Conservation (phyloP, 2,329 filamentous ascomycete species). For the Fusarium verrucosum region DNA sequence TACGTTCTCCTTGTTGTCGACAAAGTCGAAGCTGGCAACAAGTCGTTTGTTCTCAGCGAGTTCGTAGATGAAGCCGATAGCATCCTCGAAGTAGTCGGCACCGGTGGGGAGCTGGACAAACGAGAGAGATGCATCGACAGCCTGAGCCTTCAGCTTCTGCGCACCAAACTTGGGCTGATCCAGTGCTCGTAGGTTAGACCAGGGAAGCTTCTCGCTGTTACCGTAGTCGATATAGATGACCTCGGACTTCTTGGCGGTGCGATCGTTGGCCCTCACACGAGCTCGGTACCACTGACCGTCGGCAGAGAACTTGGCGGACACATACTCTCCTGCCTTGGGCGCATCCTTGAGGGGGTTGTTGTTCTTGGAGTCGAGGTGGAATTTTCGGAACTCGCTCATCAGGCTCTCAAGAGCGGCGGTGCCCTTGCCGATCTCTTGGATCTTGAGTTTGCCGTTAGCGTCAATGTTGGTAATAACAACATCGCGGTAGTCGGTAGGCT, state of each 20-base stretch:
- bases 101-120: constrained; percentile 88
- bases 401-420: constrained; percentile 85
- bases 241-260: constrained; percentile 86
- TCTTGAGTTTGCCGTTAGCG: constrained; percentile 80
- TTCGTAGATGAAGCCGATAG: constrained; percentile 78
- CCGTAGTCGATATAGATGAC: constrained; percentile 96
- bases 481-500: constrained; percentile 85
- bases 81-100: constrained; percentile 83
- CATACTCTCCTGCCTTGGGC: constrained; percentile 90
- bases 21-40: constrained; percentile 89
- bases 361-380: constrained; percentile 87
- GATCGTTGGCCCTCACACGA: constrained; percentile 90
- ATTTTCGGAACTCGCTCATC: constrained; percentile 90
- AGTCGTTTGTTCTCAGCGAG: constrained; percentile 79
- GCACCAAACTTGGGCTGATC: constrained; percentile 79
- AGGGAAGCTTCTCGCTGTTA: constrained; percentile 89
- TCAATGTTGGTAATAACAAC: constrained; percentile 93
- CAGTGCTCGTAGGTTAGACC: constrained; percentile 84
- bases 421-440: constrained; percentile 89
- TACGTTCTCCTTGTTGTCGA: constrained; percentile 79
- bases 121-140: constrained; percentile 84
- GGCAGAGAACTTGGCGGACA: constrained; percentile 88
- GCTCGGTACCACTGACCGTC: constrained; percentile 97
- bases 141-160: constrained; percentile 87
- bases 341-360: constrained; percentile 75